A percentile compares a stretch with the other conserved stretches of the same genome.
Conservation (phyloP, 805 yeast genomes). For the Metschnikowia lochheadii region DNA sequence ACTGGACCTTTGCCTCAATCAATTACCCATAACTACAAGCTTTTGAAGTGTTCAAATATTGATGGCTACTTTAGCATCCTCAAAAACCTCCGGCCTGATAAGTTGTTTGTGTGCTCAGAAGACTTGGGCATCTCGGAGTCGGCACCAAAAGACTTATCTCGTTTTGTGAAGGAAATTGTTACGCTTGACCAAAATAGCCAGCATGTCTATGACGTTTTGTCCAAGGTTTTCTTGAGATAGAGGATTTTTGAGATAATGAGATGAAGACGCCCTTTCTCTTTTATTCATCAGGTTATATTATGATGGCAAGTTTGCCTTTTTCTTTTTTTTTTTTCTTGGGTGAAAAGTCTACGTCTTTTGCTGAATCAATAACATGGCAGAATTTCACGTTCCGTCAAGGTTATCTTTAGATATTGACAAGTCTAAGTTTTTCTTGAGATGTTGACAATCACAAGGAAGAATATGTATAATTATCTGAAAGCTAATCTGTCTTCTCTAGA, state of each 20-base stretch:
- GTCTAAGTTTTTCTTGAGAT: too few relatives aligned
- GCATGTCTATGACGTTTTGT: constrained; percentile 20
- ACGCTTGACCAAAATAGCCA: constrained; percentile 23
- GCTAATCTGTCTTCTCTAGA: constrained; percentile 15
- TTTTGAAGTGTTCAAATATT: constrained; percentile 36
- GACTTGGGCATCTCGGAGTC: constrained; percentile 35
- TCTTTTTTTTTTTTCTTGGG: too few relatives aligned
- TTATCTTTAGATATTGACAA: neutral
- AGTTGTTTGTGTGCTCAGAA: constrained; percentile 37
- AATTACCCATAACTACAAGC: constrained; percentile 32
- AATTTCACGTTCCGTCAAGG: neutral
- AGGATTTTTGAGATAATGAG: constrained; percentile 10
- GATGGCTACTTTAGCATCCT: constrained; percentile 38
- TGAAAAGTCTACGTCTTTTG: too few relatives aligned
- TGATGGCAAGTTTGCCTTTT: too few relatives aligned
- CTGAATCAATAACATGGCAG: too few relatives aligned
- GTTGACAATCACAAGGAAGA: neutral
- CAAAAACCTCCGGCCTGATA: constrained; percentile 40
- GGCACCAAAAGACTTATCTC: constrained; percentile 32
- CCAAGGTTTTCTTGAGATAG: constrained; percentile 19
- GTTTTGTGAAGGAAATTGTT: constrained; percentile 37
- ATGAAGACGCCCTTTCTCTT: too few relatives aligned
- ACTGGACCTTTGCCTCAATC: constrained; percentile 21
- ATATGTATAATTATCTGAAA: constrained; percentile 6
- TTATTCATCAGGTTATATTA: too few relatives aligned